Conservation (phyloP, 106 monocot species). For the Triglochin maritima region DNA sequence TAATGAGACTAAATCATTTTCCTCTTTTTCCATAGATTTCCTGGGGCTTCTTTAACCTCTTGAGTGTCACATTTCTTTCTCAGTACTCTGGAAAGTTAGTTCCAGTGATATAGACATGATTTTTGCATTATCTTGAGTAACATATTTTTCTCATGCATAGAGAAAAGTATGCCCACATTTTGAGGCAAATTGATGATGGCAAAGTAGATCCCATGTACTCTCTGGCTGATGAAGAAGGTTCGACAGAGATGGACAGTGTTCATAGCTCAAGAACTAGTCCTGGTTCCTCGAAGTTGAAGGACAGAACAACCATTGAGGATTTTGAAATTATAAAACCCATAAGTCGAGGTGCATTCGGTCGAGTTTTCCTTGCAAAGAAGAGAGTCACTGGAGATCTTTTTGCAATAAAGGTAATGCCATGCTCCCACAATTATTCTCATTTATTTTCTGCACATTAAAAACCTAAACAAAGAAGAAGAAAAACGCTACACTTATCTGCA, state of each 20-base stretch:
- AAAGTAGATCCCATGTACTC: conserved; percentile 25
- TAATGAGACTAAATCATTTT: neutral
- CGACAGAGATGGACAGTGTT: conserved; percentile 23
- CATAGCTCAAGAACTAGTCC: conserved; percentile 31
- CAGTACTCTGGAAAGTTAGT: too few species aligned
- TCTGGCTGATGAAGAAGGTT: conserved; percentile 41
- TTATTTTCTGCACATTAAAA: neutral
- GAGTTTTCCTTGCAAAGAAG: conserved; percentile 98
- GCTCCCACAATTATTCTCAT: neutral
- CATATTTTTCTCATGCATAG: conserved; percentile 25
- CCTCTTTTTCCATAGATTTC: neutral
- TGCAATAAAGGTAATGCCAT: conserved; percentile 78
- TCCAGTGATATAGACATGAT: too few species aligned
- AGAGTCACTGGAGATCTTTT: conserved; percentile 91
- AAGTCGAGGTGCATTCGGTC: conserved; percentile 96
- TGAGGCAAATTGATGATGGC: conserved; percentile 71
- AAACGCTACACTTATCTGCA: too few species aligned
- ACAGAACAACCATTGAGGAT: conserved; percentile 94
- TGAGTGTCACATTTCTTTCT: neutral
- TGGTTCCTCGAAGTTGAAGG: conserved; percentile 56
- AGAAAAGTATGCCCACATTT: conserved; percentile 86
- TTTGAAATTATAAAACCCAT: conserved; percentile 99
- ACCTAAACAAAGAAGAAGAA: too few species aligned
- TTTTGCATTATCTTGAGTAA: neutral
- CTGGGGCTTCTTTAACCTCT: neutral